Percentiles rank a stretch among this genome's conserved stretches.
These are phyloP conservation scores for Acer saccharum DNA, from an alignment of 345 rosid species.

Conservation along the genomic window DNA sequence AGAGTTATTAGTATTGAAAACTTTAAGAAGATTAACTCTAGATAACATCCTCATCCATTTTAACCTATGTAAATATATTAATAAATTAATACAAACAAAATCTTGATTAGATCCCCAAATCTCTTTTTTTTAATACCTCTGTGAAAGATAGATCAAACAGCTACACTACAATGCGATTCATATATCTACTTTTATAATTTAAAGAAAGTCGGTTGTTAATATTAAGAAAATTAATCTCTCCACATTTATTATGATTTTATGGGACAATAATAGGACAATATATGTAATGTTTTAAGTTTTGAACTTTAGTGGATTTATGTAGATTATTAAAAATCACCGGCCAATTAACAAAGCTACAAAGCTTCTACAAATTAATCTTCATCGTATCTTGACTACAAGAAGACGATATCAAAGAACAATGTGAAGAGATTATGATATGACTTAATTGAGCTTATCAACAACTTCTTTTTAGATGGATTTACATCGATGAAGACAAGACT, in stretches of 20 bases:
- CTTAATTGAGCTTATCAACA: slow-evolving; percentile 15
- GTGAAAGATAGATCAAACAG: too few relatives aligned
- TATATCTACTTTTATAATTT: too few relatives aligned
- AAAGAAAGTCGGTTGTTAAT: too few relatives aligned
- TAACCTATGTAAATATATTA: not conserved
- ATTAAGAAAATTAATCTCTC: too few relatives aligned
- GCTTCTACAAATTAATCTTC: not conserved
- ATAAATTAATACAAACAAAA: not conserved
- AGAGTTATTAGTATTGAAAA: not conserved
- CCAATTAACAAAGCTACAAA: too few relatives aligned
- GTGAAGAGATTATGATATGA: slow-evolving; percentile 9
- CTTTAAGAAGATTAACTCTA: slow-evolving; percentile 15
- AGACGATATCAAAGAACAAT: not conserved
- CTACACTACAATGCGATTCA: too few relatives aligned
- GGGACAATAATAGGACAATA: too few relatives aligned
- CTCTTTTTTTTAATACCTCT: too few relatives aligned
- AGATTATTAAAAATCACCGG: too few relatives aligned
- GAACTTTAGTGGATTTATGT: too few relatives aligned
- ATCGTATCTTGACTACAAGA: slow-evolving; percentile 13
- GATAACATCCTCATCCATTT: slow-evolving; percentile 17
- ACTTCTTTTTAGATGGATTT: slow-evolving; percentile 2
- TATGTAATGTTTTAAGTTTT: too few relatives aligned
- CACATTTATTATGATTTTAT: too few relatives aligned
- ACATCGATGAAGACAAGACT: not conserved
- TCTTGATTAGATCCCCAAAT: not conserved